Evolutionary conservation across 495 filamentous ascomycete species (phyloP), one percentile per base, ranked within the genome.

Genomic region (Talaromyces borbonicus): DNA sequence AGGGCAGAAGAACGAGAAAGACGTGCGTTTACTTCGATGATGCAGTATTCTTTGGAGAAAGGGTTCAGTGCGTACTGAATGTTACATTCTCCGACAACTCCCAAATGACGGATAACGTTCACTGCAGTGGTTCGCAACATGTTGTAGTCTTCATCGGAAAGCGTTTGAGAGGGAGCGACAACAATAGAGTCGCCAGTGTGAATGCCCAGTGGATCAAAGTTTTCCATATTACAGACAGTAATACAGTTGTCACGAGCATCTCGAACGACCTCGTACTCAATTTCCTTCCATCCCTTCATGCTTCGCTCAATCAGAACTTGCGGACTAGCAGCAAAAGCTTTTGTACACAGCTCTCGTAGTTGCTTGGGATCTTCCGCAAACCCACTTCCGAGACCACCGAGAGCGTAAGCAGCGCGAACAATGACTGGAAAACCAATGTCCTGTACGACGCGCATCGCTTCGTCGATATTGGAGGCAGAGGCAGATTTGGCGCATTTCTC

Each of bases 221-320:
- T 98, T 67, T 98, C 92, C 92, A 98, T 98, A 72, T 98, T 98
- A 69, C 92, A 98, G 51, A 98, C 92, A 5, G 92, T 98, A 62
- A 98, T 97, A 67, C 92, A 98, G 74, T 98, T 98, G 68, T 98
- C 89, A 48, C 85, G 79, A 32, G 81, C 85, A 74, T 98, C 92
- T 51, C 92, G 85, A 27, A 98, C 92, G 39, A 98, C 92, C 52
- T 98, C 92, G 63, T 98, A 98, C 59, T 98, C 92, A 45, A 96
- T 89, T 62, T 98, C 92, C 66, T 98, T 98, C 92, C 92, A 98
- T 37, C 92, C 92, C 66, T 98, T 98, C 92, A 98, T 98, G 67
- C 87, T 94, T 61, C 84, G 79, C 68, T 98, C 92, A 50, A 98
- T 90, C 25, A 98, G 72, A 4, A 98, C 87, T 66, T 98, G 92